Percentiles rank a stretch among this genome's conserved stretches.
These are phyloP conservation scores for Logfia minima DNA, from an alignment of 129 eudicot species.

Conservation along the genomic window DNA sequence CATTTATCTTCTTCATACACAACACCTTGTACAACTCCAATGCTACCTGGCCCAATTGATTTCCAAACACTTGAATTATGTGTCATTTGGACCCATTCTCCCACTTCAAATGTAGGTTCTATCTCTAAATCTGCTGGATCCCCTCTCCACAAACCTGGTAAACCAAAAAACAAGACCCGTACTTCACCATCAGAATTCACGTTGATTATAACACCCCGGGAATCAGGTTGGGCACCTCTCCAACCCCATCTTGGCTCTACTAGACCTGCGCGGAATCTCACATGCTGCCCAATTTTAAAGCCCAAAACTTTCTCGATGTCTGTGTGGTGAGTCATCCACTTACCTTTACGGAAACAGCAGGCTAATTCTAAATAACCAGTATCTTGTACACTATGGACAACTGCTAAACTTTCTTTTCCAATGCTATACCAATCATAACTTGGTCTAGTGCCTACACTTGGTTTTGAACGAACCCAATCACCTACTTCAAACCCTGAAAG, in stretches of 20 bases:
- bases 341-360: constrained; percentile 91
- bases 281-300: constrained; percentile 79
- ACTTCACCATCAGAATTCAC: constrained; percentile 91
- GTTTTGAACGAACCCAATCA: constrained; percentile 98
- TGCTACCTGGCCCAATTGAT: constrained; percentile 67
- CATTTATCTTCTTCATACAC: constrained; percentile 66
- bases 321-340: constrained; percentile 64
- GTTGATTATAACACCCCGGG: constrained; percentile 69
- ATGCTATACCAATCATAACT: constrained; percentile 92
- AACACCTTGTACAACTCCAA: constrained; percentile 86
- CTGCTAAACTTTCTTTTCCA: constrained; percentile 90
- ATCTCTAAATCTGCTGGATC: constrained; percentile 91
- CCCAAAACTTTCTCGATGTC: constrained; percentile 81
- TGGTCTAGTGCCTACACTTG: constrained; percentile 80
- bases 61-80: constrained; percentile 59
- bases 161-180: constrained; percentile 65
- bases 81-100: constrained; percentile 79
- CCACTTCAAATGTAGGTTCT: constrained; percentile 75
- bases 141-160: constrained; percentile 84
- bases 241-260: constrained; percentile 97
- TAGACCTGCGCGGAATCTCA: constrained; percentile 68
- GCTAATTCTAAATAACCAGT: constrained; percentile 85
- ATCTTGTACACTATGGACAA: constrained; percentile 89
- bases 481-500: constrained; percentile 94
- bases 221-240: constrained; percentile 71